Conservation (phyloP, 2,329 filamentous ascomycete species). For the Lizonia empirigonia region DNA sequence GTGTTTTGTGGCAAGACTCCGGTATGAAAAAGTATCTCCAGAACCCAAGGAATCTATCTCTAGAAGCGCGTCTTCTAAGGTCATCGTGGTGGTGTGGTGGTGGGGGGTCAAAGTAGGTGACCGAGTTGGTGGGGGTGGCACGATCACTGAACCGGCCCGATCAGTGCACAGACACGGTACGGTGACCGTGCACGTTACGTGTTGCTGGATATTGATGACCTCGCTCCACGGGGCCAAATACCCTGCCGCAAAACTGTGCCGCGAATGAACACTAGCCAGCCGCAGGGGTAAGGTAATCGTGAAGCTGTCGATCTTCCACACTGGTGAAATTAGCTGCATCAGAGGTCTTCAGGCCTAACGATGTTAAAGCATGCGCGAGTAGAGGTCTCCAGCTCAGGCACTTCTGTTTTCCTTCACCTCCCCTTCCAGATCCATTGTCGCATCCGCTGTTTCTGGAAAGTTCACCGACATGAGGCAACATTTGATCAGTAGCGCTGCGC, state of each 20-base stretch:
- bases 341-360: neutral
- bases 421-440: neutral
- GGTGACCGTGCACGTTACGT: too few relatives aligned
- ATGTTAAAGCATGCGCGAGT: neutral
- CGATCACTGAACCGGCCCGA: too few relatives aligned
- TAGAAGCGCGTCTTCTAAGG: too few relatives aligned
- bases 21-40: too few relatives aligned
- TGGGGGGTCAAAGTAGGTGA: too few relatives aligned
- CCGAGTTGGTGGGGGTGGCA: too few relatives aligned
- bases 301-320: slow-evolving; percentile 8
- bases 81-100: too few relatives aligned
- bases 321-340: neutral
- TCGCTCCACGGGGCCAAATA: slow-evolving; percentile 1
- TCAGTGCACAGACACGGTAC: too few relatives aligned
- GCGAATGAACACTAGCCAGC: neutral
- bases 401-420: neutral
- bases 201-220: neutral
- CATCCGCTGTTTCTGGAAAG: too few relatives aligned
- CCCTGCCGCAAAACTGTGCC: slow-evolving; percentile 2
- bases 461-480: slow-evolving; percentile 22
- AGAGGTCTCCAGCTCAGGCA: neutral
- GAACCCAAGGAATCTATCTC: too few relatives aligned
- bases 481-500: slow-evolving; percentile 22
- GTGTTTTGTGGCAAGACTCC: too few relatives aligned
- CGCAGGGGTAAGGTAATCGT: neutral